These are phyloP conservation scores for Platanthera zijinensis DNA, from an alignment of 106 monocot species.

Conservation along the genomic window DNA sequence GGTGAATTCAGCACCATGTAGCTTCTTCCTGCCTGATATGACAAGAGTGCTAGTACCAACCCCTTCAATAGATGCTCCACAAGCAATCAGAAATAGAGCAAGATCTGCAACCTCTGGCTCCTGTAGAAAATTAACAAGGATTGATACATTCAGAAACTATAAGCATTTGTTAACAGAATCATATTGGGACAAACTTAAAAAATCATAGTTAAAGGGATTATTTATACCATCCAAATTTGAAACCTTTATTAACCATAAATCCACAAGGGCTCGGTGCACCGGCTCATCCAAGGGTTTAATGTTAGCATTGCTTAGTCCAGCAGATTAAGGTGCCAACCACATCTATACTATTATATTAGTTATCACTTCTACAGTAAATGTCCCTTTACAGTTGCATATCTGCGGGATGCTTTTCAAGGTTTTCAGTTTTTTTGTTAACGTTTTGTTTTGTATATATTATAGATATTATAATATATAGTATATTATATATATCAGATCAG, in stretches of 20 bases:
- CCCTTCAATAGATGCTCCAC: constrained; percentile 41
- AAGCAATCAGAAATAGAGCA: constrained; percentile 35
- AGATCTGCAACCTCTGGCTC: constrained; percentile 57
- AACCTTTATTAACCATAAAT: background rate
- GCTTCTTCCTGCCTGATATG: constrained; percentile 24
- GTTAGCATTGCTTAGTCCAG: no score
- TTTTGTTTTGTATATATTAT: no score
- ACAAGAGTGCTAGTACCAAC: constrained; percentile 35
- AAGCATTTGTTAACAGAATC: background rate
- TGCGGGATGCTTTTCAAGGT: no score
- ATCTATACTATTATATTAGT: no score
- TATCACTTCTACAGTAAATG: no score
- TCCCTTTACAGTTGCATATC: no score
- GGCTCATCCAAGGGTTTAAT: no score
- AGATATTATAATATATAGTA: no score
- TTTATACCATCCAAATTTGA: background rate
- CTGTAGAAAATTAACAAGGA: constrained; percentile 6
- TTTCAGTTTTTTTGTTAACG: no score
- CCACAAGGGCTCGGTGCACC: no score
- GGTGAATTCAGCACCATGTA: constrained; percentile 30
- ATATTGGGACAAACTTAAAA: background rate
- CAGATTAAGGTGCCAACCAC: no score
- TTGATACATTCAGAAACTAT: background rate
- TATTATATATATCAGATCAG: no score
- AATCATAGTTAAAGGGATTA: background rate